Conservation (phyloP, 2,329 filamentous ascomycete genomes). For the Paraphaeosphaeria sporulosa region DNA sequence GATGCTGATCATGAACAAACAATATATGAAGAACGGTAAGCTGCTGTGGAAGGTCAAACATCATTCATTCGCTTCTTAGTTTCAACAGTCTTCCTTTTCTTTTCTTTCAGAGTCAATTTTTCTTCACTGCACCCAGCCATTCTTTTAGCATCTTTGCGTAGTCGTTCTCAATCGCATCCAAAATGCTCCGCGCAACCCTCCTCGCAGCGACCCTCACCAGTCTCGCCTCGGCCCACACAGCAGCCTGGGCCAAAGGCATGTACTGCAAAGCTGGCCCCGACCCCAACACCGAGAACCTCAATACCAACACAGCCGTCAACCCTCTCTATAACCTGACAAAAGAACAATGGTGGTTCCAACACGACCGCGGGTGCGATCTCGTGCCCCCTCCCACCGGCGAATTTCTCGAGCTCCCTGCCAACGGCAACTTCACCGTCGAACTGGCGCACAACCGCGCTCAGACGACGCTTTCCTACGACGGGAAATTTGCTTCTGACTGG, state of each 20-base stretch:
- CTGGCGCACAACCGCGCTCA: constrained; percentile 60
- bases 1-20: neutral
- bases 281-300: constrained; percentile 45
- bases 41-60: neutral
- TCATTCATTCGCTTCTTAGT: neutral
- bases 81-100: constrained; percentile 17
- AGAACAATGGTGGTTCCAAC: constrained; percentile 61
- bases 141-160: neutral
- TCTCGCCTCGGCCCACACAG: constrained; percentile 45
- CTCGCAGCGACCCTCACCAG: constrained; percentile 19
- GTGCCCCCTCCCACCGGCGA: constrained; percentile 47
- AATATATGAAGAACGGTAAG: constrained; percentile 1
- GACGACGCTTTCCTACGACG: constrained; percentile 57
- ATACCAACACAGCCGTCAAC: constrained; percentile 57
- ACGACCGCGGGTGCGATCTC: constrained; percentile 56
- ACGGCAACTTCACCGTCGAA: constrained; percentile 58
- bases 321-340: constrained; percentile 57
- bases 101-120: neutral
- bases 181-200: constrained; percentile 23
- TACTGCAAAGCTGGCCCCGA: constrained; percentile 49
- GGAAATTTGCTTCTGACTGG: constrained; percentile 52
- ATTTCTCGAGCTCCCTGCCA: constrained; percentile 58
- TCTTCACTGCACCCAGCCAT: too few relatives aligned
- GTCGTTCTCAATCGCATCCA: constrained; percentile 3
- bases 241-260: constrained; percentile 51